A percentile compares a stretch with the other conserved stretches of the same genome.
Conservation (phyloP, 345 rosid genomes). For the Capsella bursapastoris region DNA sequence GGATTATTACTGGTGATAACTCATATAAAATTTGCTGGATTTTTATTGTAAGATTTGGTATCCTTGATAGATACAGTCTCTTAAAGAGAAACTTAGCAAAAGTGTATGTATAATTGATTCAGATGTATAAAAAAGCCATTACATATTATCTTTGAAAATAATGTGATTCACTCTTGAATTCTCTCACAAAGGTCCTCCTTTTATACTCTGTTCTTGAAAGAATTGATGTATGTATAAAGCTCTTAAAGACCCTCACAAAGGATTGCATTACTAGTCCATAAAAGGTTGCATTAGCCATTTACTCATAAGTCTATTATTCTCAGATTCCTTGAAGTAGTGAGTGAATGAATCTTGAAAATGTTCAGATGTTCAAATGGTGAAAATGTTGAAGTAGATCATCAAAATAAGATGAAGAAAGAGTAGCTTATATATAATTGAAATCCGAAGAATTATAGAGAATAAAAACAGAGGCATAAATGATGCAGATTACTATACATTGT, state of each 20-base stretch:
- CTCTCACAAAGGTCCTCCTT: slow-evolving; percentile 3
- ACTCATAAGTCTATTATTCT: slow-evolving; percentile 9
- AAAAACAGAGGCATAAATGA: slow-evolving; percentile 24
- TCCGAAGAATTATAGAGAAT: slow-evolving; percentile 21
- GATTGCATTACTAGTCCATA: neutral
- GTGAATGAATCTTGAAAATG: slow-evolving; percentile 13
- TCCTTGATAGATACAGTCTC: slow-evolving; percentile 36
- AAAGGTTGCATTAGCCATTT: neutral
- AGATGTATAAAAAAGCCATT: slow-evolving; percentile 16
- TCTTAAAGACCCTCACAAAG: neutral
- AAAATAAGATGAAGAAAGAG: slow-evolving; percentile 34
- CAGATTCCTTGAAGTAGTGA: neutral
- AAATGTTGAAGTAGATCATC: neutral
- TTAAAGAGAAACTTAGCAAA: slow-evolving; percentile 29
- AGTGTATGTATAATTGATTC: slow-evolving; percentile 37
- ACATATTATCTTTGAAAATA: slow-evolving; percentile 8
- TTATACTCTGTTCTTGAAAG: slow-evolving; percentile 7
- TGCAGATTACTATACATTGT: slow-evolving; percentile 16
- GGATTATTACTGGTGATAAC: slow-evolving; percentile 25
- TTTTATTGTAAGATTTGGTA: slow-evolving; percentile 37
- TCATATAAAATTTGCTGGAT: slow-evolving; percentile 10
- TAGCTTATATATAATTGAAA: slow-evolving; percentile 30
- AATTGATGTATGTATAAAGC: neutral
- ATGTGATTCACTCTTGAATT: slow-evolving; percentile 17
- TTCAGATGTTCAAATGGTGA: neutral